phyloP scores from a whole-genome alignment of 2,329 filamentous ascomycete genomes.

The Graphilbum fragrans region DNA sequence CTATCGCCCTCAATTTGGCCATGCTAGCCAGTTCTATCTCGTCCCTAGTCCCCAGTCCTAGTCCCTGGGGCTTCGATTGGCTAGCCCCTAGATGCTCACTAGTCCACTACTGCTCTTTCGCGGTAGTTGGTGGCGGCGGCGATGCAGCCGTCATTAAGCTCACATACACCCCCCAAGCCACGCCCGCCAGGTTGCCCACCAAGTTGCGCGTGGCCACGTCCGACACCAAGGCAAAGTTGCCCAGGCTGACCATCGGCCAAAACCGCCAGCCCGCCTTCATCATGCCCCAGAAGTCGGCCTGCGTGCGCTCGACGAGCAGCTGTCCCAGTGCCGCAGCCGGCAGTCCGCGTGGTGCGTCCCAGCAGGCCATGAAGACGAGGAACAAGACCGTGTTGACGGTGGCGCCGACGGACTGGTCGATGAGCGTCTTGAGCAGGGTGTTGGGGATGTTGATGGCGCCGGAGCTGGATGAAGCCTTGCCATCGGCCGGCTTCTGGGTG shows the following conservation, averaged over 20 bases:
- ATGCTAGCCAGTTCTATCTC: too few species aligned
- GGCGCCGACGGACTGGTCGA: slow-evolving; percentile 60
- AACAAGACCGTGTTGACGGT: slow-evolving; percentile 54
- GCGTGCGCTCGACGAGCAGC: slow-evolving; percentile 19
- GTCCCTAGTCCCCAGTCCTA: too few species aligned
- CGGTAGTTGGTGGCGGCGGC: too few species aligned
- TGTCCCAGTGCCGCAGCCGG: not conserved
- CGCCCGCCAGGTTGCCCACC: slow-evolving; percentile 53
- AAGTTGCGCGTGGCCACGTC: slow-evolving; percentile 54
- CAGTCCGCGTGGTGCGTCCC: slow-evolving; percentile 9
- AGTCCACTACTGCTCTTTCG: too few species aligned
- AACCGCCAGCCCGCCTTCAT: slow-evolving; percentile 58
- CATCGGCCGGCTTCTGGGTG: slow-evolving; percentile 20
- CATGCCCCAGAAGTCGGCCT: slow-evolving; percentile 50
- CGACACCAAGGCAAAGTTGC: slow-evolving; percentile 54
- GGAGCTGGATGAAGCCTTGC: slow-evolving; percentile 34
- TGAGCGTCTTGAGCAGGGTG: slow-evolving; percentile 51
- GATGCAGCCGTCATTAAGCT: slow-evolving; percentile 38
- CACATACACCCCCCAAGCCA: slow-evolving; percentile 61
- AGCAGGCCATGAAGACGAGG: slow-evolving; percentile 37
- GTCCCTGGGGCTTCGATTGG: too few species aligned
- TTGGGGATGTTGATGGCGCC: slow-evolving; percentile 43
- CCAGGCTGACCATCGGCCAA: slow-evolving; percentile 54
- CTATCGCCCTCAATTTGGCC: too few species aligned
- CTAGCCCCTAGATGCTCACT: too few species aligned